Base-by-base conservation (phyloP, 495 filamentous ascomycete species). In the Echria macrotheca region DNA sequence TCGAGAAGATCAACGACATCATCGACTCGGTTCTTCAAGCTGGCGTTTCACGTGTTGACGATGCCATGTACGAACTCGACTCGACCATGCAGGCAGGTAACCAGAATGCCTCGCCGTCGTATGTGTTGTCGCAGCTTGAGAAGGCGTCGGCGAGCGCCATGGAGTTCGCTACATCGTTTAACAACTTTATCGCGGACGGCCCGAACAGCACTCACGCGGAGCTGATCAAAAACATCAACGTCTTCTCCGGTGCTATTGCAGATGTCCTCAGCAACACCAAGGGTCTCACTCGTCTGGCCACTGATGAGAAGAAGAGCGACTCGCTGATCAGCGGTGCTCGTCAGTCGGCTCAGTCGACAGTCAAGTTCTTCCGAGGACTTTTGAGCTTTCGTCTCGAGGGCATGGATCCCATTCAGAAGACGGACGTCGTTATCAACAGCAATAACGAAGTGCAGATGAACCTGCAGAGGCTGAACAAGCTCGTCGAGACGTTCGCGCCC, bases 81-180 rank as follows among this genome's bases (percentile, higher is more conserved):
- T 96, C 93, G 4, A 82, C 86, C 44, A 97, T 95, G 89, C 91
- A 96, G 65, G 93, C 93, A 35, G 93, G 93, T 59, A 98, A 98
- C 69, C 91, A 96, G 71, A 97, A 91, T 57, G 93, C 93, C 2
- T 94, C 91, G 21, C 88, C 93, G n/a, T 80, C 90, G 1, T 96
- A 95, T 61, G 89, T 98, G 17, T 75, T 96, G 15, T 96, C 91
- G 1, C 93, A 96, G 65, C 87, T 96, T 41, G 93, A 98, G 65
- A 98, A 96, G 70, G 93, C 93, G 0, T 88, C 87, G n/a, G 79
- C 88, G 11, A 95, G 82, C 47, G 89, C 91, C 3, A 97, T 87
- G 44, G 93, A 97, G 59, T 98, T 98, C 63, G 91, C 91, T 0
- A 96, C 91, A 2, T 82, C 93, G 0, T 97, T 96, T 77, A 97